phyloP scores from a whole-genome alignment of 208 protist genomes.

The Angomonas desouzai region DNA sequence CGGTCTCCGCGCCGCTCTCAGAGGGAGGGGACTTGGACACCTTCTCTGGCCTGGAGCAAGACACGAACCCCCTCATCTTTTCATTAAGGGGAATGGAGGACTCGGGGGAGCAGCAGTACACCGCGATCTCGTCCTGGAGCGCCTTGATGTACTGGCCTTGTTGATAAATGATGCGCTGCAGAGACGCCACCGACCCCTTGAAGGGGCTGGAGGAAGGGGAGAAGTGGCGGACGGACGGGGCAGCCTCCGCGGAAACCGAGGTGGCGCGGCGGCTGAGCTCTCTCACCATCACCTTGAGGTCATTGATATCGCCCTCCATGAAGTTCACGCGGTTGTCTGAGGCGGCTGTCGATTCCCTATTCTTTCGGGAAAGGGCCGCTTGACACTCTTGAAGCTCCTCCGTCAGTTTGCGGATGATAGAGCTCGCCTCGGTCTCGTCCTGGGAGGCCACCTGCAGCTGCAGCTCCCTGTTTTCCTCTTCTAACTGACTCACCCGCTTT shows the following conservation, averaged over 20 bases:
- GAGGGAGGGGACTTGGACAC: not conserved
- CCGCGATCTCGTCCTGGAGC: conserved; percentile 33
- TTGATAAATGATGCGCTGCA: conserved; percentile 37
- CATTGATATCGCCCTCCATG: conserved; percentile 19
- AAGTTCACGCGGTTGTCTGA: not conserved
- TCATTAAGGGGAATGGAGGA: not conserved
- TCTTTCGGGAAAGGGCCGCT: conserved; percentile 3
- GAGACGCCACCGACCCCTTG: conserved; percentile 22
- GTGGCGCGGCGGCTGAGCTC: conserved; percentile 31
- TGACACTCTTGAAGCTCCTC: conserved; percentile 10
- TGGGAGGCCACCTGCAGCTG: conserved; percentile 1
- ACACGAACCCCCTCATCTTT: not conserved
- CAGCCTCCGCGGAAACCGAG: conserved; percentile 12
- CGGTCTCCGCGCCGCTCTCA: not conserved
- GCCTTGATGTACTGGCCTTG: conserved; percentile 42
- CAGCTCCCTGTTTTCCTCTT: conserved; percentile 7
- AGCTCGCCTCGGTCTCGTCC: not conserved
- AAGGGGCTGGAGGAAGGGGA: conserved; percentile 4
- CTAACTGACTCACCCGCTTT: conserved; percentile 13
- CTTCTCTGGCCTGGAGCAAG: conserved; percentile 7
- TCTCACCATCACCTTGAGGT: conserved; percentile 35
- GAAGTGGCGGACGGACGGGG: conserved; percentile 10
- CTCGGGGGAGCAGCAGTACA: conserved; percentile 16
- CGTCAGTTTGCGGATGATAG: not conserved
- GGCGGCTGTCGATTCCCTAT: conserved; percentile 8